Evolutionary conservation across 2,329 filamentous ascomycete genomes (phyloP), one percentile per base, ranked within the genome.

Genomic region (Aquanectria penicillioides): DNA sequence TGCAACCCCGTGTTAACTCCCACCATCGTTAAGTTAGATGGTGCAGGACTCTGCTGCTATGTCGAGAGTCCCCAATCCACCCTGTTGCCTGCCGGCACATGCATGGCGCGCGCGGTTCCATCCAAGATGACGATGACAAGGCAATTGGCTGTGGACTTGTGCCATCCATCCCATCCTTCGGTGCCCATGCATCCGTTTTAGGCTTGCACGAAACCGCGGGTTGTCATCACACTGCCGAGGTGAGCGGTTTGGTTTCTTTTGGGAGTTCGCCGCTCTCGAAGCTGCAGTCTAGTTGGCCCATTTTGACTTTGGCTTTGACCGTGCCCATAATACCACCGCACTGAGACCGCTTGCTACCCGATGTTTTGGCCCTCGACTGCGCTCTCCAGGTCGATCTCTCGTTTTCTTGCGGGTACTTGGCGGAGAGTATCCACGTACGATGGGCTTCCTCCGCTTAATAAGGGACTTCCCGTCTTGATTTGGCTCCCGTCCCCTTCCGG

Each of bases 81-180:
- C 55, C 26, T 44, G 46, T 61, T 64, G 64, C 67, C 67, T 68
- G 67, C 65, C 67, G 67, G 63, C 48, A 69, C 63, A 67, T 69
- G 62, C 56, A 61, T 61, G 49, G 57, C 48, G 44, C 47, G 51
- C 55, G 55, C 54, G 55, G 52, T 58, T 57, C 52, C 55, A 62
- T 59, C 49, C 49, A 50, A 51, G 50, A 59, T 53, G 36, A 48
- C 46, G 52, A 50, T 63, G 56, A 41, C 37, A 65, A 64, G 61
- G 48, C 49, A 61, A 47, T 52, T 52, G 48, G 49, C 44, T 23
- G 44, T 57, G 48, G 34, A 61, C 47, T 65, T 55, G 54, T 59
- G 66, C 52, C 63, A 66, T 64, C 43, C 50, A 56, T 47, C 47
- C 51, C 40, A 47, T 60, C 62, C 54, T 51, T 52, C 34, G 47